phyloP scores from a whole-genome alignment of 2,329 filamentous ascomycete genomes.

The Exserohilum turcica region DNA sequence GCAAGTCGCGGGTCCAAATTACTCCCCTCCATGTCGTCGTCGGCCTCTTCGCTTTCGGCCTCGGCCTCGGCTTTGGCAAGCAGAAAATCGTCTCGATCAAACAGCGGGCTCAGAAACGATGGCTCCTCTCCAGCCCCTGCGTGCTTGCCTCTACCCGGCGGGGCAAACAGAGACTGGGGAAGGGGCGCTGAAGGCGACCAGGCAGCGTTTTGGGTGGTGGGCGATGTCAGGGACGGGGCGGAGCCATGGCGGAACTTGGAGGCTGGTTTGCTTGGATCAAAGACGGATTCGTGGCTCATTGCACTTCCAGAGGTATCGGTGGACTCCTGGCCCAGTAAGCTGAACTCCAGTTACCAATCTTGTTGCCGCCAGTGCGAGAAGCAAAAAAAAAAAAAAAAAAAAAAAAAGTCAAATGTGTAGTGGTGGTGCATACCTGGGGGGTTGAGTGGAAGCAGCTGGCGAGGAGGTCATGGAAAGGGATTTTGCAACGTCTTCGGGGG shows the following conservation, averaged over 20 bases:
- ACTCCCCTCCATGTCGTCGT: conserved; percentile 7
- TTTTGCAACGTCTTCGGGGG: conserved; percentile 27
- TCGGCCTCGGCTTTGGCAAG: conserved; percentile 17
- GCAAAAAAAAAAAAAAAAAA: too few species aligned
- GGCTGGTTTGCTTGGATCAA: conserved; percentile 8
- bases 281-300: conserved; percentile 18
- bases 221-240: conserved; percentile 14
- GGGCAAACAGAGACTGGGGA: conserved; percentile 7
- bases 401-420: background rate
- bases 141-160: conserved; percentile 17
- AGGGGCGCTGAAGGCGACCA: conserved; percentile 9
- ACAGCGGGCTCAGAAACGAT: conserved; percentile 23
- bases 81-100: conserved; percentile 30
- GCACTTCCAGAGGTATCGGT: conserved; percentile 19
- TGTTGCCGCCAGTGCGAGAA: conserved; percentile 8
- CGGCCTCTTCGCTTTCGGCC: conserved; percentile 12
- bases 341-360: conserved; percentile 20
- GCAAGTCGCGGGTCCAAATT: conserved; percentile 22
- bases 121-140: background rate
- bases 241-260: conserved; percentile 14
- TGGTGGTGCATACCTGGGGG: conserved; percentile 25
- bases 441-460: conserved; percentile 9
- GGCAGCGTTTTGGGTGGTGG: conserved; percentile 11
- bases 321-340: conserved; percentile 27
- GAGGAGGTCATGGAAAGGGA: conserved; percentile 19